Evolutionary conservation across 371 early-diverging fungal genomes (phyloP), one percentile per base, ranked within the genome.

Genomic region (Mucor sp.): DNA sequence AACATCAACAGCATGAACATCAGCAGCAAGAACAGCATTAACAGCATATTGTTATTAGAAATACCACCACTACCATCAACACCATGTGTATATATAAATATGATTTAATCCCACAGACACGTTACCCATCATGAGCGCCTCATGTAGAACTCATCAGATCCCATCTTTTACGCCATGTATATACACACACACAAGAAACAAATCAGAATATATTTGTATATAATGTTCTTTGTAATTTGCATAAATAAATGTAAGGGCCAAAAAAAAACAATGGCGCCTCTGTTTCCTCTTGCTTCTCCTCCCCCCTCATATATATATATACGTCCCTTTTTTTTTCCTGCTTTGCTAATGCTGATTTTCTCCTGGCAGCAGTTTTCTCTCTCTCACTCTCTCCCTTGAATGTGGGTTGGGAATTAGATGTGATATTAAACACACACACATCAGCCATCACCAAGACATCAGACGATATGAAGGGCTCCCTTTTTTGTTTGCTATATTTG

Each of bases 401-500:
- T 44, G n/a, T 44, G 19, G n/a, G n/a, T 44, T 44, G 19, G 19
- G 37, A 11, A 37, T 37, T 44, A n/a, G 17, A n/a, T 19, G 19
- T 44, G 19, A 4, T 44, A 44, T 44, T 19, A 6, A 19, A 44
- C 19, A 44, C n/a, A 19, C n/a, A 19, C 17, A 7, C 44, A n/a
- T 44, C 44, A 17, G n/a, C 5, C 19, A 44, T 17, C 44, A 44
- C 6, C 44, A 35, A 35, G n/a, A n/a, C 43, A 44, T 44, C 44
- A 44, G 44, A 44, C 17, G 44, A 44, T 8, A 8, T 30, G 28
- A 7, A 7, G 33, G 33, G 44, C 33, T 50, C 32, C 32, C 28
- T 25, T 33, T 32, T 50, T 62, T 63, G 55, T 63, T 63, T 63
- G 39, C 63, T 63, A 50, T 23, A 50, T 33, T 50, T 62, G 17